Evolutionary conservation across 2,329 filamentous ascomycete genomes (phyloP), one percentile per base, ranked within the genome.

Genomic region (Neofusicoccum cordaticola): DNA sequence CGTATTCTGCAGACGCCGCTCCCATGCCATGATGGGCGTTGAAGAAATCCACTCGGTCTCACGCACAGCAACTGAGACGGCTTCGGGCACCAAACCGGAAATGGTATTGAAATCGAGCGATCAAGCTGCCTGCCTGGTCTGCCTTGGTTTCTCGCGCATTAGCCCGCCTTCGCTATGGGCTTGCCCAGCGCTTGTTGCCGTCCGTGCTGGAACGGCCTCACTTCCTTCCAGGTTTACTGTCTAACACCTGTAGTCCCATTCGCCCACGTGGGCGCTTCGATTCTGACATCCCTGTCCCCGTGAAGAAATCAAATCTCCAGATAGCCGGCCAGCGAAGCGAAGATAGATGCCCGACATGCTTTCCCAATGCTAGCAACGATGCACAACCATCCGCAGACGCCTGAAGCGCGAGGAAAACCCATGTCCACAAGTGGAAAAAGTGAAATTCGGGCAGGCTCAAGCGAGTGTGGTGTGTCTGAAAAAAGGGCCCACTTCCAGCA

Each of bases 111-210:
- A 44, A 58, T 58, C 53, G 53, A 58, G 53, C 53, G 53, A 58
- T 58, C 53, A 58, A 58, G 53, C 53, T 58, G 53, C 53, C 53
- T 58, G 53, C 53, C 53, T 58, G 53, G 53, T 58, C 39, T 58
- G 53, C 53, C 53, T 58, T 58, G 53, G 53, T 58, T 58, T 58
- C 41, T 34, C 53, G 53, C 53, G 53, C 52, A 56, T 56, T 56
- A 56, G 37, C 52, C 7, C 37, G 19, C 19, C 52, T 22, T 56
- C n/a, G 19, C 52, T 42, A 31, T 42, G 52, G 50, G 37, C 52
- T 42, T 22, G 50, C 17, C 34, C 31, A 39, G 50, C 45, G 45
- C 45, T 2, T 31, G n/a, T n/a, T 22, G 17, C 47, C 47, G 47
- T 42, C 51, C 51, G 53, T 44, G 41, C 53, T 58, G 19, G 53